Percentiles rank a stretch among this genome's conserved stretches.
Evolutionary conservation across 2,329 filamentous ascomycete species (phyloP).

Genomic region (Xylariaceae sp.): DNA sequence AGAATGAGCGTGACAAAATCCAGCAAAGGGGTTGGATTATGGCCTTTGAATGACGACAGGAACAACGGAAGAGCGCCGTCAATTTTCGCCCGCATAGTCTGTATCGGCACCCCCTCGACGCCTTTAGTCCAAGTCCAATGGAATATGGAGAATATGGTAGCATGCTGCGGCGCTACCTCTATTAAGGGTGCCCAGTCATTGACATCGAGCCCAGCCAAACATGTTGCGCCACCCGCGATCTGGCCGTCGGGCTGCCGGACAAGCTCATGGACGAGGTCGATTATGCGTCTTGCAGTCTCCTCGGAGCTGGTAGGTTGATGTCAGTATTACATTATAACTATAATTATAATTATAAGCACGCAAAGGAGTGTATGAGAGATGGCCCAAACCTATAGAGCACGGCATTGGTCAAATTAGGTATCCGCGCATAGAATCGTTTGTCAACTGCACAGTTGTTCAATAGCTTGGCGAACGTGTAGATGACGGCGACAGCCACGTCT

Average conservation of each 20-base stretch:
- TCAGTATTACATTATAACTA: neutral
- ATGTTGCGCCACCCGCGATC: slow-evolving; percentile 22
- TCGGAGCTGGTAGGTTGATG: slow-evolving; percentile 38
- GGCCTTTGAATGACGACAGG: slow-evolving; percentile 36
- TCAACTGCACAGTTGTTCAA: slow-evolving; percentile 44
- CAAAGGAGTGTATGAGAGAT: neutral
- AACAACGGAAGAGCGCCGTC: slow-evolving; percentile 44
- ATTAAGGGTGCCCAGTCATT: slow-evolving; percentile 50
- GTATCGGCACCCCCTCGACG: slow-evolving; percentile 29
- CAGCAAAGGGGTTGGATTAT: slow-evolving; percentile 55
- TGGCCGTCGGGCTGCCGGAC: slow-evolving; percentile 49
- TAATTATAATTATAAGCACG: neutral
- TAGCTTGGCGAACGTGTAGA: slow-evolving; percentile 56
- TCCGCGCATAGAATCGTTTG: slow-evolving; percentile 45
- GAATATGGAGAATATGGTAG: slow-evolving; percentile 51
- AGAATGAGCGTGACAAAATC: slow-evolving; percentile 51
- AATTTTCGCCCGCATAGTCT: slow-evolving; percentile 36
- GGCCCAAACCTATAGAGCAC: slow-evolving; percentile 37
- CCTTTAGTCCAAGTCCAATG: slow-evolving; percentile 52
- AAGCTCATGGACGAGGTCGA: slow-evolving; percentile 54
- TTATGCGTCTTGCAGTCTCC: slow-evolving; percentile 46
- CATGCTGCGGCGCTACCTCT: slow-evolving; percentile 50
- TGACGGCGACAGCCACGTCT: slow-evolving; percentile 55
- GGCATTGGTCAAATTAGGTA: slow-evolving; percentile 48
- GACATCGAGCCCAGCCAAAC: slow-evolving; percentile 38